Evolutionary conservation across 2,329 filamentous ascomycete genomes (phyloP), one percentile per base, ranked within the genome.

Genomic region (Microsporum ferrugineum): DNA sequence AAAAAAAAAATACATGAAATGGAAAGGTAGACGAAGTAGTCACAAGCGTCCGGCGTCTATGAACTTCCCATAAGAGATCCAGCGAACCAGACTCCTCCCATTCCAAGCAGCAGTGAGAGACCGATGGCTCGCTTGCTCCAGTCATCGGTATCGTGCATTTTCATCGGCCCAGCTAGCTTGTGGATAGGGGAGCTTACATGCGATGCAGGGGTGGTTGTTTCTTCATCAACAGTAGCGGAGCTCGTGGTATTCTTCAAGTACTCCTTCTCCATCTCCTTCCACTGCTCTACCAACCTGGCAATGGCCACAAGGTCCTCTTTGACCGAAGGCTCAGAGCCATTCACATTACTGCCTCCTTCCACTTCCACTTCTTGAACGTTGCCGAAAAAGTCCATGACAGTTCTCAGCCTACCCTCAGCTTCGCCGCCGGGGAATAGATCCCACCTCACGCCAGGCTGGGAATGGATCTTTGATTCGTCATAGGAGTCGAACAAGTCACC

Each of bases 341-440:
- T 75, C 63, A 81, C 39, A n/a, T 33, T 29, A 31, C 70, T 65
- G 58, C 82, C 79, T 31, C 80, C 80, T 66, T 94, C 89, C 2
- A 97, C 84, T 75, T 97, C 94, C 2, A 99, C 91, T 67, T 92
- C 95, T 73, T 99, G 94, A 12, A 97, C 91, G 71, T 97, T 99
- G 29, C 94, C 94, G 65, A 99, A 97, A 76, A 99, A 99, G 72
- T 99, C 94, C 68, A 95, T 95, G 45, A 99, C 85, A 34, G 94
- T 81, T 47, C 91, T 85, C 67, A 87, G 84, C 60, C 91, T 82
- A 0, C 89, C 92, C 7, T 82, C 86, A 5, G 85, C 79, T 67
- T 91, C 88, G 5, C 90, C 91, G 8, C 91, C 92, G 0, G 82
- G 84, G 74, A 99, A 97, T n/a, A 99, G 77, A 72, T 99, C 94